A percentile compares a stretch with the other conserved stretches of the same genome.
These are phyloP conservation scores for Colletotrichum magnum DNA, from an alignment of 2,329 filamentous ascomycete species.

Conservation along the genomic window DNA sequence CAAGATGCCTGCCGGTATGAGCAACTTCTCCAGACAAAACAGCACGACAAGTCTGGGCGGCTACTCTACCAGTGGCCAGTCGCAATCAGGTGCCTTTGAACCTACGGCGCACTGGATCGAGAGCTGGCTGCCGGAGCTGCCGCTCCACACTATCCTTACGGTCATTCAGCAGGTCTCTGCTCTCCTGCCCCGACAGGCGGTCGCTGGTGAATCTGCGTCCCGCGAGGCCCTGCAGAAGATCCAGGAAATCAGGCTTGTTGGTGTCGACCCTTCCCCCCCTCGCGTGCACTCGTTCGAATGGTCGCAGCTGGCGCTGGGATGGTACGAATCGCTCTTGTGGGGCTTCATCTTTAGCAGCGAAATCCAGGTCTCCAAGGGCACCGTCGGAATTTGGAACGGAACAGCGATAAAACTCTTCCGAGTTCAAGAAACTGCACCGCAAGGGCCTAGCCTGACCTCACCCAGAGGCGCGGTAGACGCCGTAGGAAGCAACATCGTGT, in stretches of 20 bases:
- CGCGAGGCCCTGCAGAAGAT: conserved; percentile 68
- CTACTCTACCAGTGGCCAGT: conserved; percentile 70
- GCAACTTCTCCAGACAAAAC: conserved; percentile 90
- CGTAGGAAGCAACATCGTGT: conserved; percentile 90
- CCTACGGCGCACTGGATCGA: conserved; percentile 91
- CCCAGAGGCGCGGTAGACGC: conserved; percentile 94
- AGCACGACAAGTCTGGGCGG: conserved; percentile 85
- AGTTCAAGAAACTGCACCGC: conserved; percentile 86
- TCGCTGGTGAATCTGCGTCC: conserved; percentile 58
- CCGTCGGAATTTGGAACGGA: conserved; percentile 94
- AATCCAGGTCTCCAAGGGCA: conserved; percentile 88
- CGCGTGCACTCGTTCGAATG: conserved; percentile 94
- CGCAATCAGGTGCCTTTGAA: conserved; percentile 76
- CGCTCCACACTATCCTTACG: conserved; percentile 87
- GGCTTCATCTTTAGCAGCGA: conserved; percentile 92
- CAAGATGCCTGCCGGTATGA: conserved; percentile 89
- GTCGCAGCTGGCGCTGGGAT: conserved; percentile 90
- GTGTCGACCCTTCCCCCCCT: conserved; percentile 81
- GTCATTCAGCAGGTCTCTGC: conserved; percentile 77
- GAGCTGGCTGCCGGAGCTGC: conserved; percentile 91
- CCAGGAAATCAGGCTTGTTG: conserved; percentile 73
- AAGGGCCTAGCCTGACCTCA: conserved; percentile 85
- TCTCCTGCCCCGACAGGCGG: conserved; percentile 67
- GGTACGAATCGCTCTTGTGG: conserved; percentile 97
- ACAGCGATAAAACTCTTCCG: conserved; percentile 90